Conservation (phyloP, 208 protist genomes). For the Leishmania major region DNA sequence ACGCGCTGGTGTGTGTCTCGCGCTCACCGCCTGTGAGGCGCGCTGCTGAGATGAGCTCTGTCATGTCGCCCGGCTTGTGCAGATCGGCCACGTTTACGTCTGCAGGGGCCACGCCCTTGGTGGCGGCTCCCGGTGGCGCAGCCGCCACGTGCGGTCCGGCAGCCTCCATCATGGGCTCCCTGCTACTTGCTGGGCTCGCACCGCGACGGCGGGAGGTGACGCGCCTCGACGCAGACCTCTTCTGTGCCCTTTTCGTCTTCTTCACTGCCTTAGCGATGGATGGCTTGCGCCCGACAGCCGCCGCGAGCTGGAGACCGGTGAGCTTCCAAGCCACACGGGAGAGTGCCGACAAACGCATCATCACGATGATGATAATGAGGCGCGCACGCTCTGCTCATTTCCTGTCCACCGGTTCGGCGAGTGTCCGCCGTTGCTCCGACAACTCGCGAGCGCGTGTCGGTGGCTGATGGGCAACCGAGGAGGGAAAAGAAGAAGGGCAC, state of each 20-base stretch:
- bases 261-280: not conserved
- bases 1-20: not conserved
- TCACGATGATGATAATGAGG: not conserved
- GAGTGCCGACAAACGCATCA: slow-evolving; percentile 4
- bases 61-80: not conserved
- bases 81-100: not conserved
- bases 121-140: not conserved
- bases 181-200: not conserved
- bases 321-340: not conserved
- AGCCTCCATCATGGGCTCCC: not conserved
- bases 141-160: not conserved
- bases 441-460: not conserved
- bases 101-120: not conserved
- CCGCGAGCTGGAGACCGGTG: not conserved
- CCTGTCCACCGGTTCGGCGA: not conserved
- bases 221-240: not conserved
- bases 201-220: not conserved
- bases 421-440: not conserved
- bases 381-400: not conserved
- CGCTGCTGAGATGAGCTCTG: not conserved
- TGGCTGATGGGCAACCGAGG: not conserved
- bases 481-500: not conserved
- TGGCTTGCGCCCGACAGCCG: not conserved
- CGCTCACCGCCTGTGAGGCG: not conserved
- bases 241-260: not conserved